Evolutionary conservation across 2,329 filamentous ascomycete genomes (phyloP).

Genomic region (Grosmannia serpens): DNA sequence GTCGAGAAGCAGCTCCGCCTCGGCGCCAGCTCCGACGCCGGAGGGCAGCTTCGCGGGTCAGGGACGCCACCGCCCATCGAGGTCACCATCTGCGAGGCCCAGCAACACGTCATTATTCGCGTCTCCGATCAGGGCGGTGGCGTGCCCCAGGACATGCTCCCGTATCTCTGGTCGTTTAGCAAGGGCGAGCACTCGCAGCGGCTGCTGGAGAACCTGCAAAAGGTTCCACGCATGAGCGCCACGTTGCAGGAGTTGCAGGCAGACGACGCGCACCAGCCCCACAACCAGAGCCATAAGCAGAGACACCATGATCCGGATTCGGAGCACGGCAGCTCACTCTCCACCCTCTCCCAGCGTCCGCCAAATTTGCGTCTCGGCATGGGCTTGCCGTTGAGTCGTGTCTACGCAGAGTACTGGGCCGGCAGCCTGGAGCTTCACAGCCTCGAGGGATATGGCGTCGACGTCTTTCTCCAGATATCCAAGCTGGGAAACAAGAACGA

Average conservation of each 20-base stretch:
- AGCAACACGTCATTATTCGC: conserved; percentile 90
- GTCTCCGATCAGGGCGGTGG: conserved; percentile 94
- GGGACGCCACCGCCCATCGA: conserved; percentile 66
- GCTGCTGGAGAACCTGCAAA: conserved; percentile 71
- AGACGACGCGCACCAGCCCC: conserved; percentile 17
- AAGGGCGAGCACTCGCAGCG: conserved; percentile 74
- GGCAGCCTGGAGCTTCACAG: conserved; percentile 85
- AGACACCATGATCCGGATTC: neutral
- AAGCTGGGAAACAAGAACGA: conserved; percentile 98
- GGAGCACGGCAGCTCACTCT: conserved; percentile 49
- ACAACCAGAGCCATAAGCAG: neutral
- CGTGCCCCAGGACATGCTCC: conserved; percentile 71
- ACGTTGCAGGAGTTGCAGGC: conserved; percentile 77
- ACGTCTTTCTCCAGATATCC: conserved; percentile 91
- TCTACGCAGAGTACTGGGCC: conserved; percentile 98
- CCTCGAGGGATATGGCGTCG: conserved; percentile 88
- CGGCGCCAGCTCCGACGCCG: neutral
- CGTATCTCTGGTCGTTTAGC: conserved; percentile 92
- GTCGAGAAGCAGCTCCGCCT: conserved; percentile 56
- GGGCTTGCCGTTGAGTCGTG: conserved; percentile 82
- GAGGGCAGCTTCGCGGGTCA: neutral
- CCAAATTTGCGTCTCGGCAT: conserved; percentile 84
- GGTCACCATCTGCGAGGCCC: conserved; percentile 86
- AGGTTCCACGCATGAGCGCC: conserved; percentile 83
- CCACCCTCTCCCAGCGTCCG: conserved; percentile 68